Base-by-base conservation (phyloP, 1,284 basidiomycete genomes). In the Ustilago cynodontis region DNA sequence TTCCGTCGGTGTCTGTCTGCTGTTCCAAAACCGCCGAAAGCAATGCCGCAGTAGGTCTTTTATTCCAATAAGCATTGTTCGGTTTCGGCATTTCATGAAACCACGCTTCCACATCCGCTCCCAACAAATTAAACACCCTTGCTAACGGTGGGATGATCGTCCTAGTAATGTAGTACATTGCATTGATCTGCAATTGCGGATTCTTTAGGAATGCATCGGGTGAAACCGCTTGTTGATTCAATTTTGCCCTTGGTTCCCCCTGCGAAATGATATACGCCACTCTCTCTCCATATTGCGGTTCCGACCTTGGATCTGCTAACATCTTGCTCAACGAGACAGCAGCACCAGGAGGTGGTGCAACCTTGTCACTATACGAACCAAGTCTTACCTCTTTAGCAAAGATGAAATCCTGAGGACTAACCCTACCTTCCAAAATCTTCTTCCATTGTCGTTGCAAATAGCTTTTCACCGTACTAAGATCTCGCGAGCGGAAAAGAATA, bases 341-440 rank as follows among this genome's bases (percentile, higher is more conserved):
- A 1, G 92, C 95, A 0, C 95, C 96, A 10, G 96, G 95, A 5
- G 94, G 95, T 0, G 94, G 96, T 0, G 91, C 91, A 0, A 89
- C 91, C 72, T 92, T 92, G 65, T 94, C 93, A 71, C 94, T 89
- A 60, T 71, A 85, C 37, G 61, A 62, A 5, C 96, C 96, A 87
- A 98, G 89, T 80, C 89, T 91, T 29, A 99, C 95, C 86, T 96
- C 94, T 83, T 97, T 97, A 0, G 96, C 92, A 77, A 98, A 94
- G 55, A 95, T 92, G 81, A 98, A 97, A 84, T 98, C 95, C 82
- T 95, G 93, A 11, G 94, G 87, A 1, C 93, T 92, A 2, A 91
- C 91, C 69, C 90, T 90, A 59, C 93, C 92, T 60, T 93, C 91
- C 39, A 95, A 86, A 49, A 99, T 90, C 84, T 93, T 94, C 14